phyloP scores from a whole-genome alignment of 768 basidiomycete genomes.

The Dioszegia crocea region DNA sequence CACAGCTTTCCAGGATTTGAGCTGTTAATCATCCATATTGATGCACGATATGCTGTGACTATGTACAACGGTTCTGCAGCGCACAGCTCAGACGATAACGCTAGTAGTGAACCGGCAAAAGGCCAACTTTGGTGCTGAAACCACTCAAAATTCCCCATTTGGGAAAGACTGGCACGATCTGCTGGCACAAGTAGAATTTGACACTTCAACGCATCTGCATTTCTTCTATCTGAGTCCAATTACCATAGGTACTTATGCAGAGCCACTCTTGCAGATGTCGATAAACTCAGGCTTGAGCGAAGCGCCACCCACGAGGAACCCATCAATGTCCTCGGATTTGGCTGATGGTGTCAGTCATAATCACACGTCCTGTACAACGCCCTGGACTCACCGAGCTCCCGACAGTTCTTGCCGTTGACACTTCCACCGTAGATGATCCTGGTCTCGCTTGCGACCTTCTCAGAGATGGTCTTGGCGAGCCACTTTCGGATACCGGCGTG shows the following conservation, averaged over 20 bases:
- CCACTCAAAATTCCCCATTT: neutral
- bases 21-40: no score
- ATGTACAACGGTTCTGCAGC: no score
- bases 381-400: slow-evolving; percentile 75
- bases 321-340: slow-evolving; percentile 77
- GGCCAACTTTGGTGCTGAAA: neutral
- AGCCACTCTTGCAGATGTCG: slow-evolving; percentile 61
- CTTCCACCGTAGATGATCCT: slow-evolving; percentile 95
- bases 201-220: neutral
- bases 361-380: no score
- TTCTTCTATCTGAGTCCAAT: neutral
- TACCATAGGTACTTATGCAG: neutral
- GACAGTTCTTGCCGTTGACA: slow-evolving; percentile 81
- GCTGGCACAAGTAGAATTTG: neutral
- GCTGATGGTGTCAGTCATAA: slow-evolving; percentile 56
- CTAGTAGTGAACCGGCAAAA: neutral
- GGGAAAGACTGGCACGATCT: neutral
- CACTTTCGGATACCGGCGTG: slow-evolving; percentile 78
- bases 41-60: no score
- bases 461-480: slow-evolving; percentile 63
- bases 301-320: slow-evolving; percentile 96
- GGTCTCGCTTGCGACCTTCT: slow-evolving; percentile 64
- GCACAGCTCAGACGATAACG: no score
- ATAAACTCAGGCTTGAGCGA: slow-evolving; percentile 97
- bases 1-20: no score